Evolutionary conservation across 2,329 filamentous ascomycete genomes (phyloP).

Genomic region (Zymoseptoria tritici): DNA sequence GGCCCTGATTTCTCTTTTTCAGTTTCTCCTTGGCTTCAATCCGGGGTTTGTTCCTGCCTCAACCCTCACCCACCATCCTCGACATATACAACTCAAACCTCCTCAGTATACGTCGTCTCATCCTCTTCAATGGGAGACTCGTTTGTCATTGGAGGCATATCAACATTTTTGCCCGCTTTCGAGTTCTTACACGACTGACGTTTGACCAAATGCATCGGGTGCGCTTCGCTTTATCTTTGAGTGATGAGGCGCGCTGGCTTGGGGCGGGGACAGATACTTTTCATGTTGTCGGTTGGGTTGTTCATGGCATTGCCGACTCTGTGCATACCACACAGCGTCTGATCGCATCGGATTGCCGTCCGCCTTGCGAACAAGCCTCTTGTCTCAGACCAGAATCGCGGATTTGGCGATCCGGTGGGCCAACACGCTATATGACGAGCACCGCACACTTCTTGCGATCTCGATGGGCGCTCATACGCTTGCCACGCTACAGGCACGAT

Average conservation of each 20-base stretch:
- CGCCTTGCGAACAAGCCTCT: too few relatives aligned
- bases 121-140: slow-evolving; percentile 24
- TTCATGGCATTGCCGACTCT: background rate
- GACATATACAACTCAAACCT: slow-evolving; percentile 11
- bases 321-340: too few relatives aligned
- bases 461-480: too few relatives aligned
- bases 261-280: slow-evolving; percentile 7
- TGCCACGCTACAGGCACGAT: too few relatives aligned
- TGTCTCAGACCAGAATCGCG: too few relatives aligned
- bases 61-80: background rate
- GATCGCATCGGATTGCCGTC: too few relatives aligned
- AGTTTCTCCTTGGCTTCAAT: background rate
- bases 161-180: slow-evolving; percentile 2
- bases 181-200: slow-evolving; percentile 1
- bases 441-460: too few relatives aligned
- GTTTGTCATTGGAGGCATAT: slow-evolving; percentile 30
- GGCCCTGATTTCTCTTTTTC: too few relatives aligned
- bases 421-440: too few relatives aligned
- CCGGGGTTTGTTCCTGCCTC: background rate
- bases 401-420: too few relatives aligned
- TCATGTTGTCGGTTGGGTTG: background rate
- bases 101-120: slow-evolving; percentile 30
- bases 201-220: slow-evolving; percentile 22
- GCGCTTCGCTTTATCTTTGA: slow-evolving; percentile 1
- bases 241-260: slow-evolving; percentile 10